Percentiles rank a stretch among this genome's conserved stretches.
These are phyloP conservation scores for Beauveria varroae DNA, from an alignment of 2,329 filamentous ascomycete species.

Conservation along the genomic window DNA sequence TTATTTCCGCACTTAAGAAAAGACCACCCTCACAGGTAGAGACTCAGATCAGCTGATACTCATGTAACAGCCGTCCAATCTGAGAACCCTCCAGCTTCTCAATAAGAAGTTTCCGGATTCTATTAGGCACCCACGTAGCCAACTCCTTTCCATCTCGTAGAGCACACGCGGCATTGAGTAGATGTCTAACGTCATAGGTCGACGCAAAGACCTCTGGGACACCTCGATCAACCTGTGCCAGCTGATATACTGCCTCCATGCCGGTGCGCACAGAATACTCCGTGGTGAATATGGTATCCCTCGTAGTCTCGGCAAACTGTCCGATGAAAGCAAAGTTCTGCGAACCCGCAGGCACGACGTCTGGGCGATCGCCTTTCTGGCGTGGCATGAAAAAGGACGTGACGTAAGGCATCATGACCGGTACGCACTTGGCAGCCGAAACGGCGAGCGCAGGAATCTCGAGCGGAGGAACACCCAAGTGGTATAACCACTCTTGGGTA, in stretches of 20 bases:
- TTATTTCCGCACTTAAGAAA: background rate
- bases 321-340: background rate
- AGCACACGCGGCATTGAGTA: background rate
- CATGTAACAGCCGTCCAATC: background rate
- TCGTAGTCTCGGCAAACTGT: background rate
- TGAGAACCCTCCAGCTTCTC: background rate
- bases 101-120: background rate
- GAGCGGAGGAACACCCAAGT: background rate
- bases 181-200: background rate
- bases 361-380: background rate
- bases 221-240: background rate
- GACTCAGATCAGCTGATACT: background rate
- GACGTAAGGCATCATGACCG: background rate
- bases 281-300: constrained; percentile 12
- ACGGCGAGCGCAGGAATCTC: background rate
- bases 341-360: background rate
- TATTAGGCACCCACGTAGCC: background rate
- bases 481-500: background rate
- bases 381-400: background rate
- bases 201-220: background rate
- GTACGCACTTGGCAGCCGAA: background rate
- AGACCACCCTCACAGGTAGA: background rate
- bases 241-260: constrained; percentile 28
- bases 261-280: constrained; percentile 30
- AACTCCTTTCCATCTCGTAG: background rate